Percentiles rank a stretch among this genome's conserved stretches.
Evolutionary conservation across 2,329 filamentous ascomycete genomes (phyloP).

Genomic region (Calonectria pteridis): DNA sequence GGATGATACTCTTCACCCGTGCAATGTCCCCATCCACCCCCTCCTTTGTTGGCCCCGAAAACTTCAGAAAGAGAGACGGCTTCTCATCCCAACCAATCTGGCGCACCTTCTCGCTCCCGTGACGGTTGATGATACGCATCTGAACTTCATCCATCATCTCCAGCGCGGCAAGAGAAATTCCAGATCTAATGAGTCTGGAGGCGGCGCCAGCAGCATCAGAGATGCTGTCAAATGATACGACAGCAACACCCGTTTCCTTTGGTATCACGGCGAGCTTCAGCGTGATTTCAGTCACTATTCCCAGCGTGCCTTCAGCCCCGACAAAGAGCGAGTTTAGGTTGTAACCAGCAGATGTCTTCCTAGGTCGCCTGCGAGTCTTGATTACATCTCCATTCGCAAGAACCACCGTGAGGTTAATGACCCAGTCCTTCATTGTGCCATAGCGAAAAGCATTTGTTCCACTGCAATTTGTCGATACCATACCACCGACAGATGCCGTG

Average conservation of each 20-base stretch:
- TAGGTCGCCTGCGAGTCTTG: conserved; percentile 81
- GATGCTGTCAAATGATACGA: conserved; percentile 62
- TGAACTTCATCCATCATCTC: conserved; percentile 86
- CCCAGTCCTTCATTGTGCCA: conserved; percentile 92
- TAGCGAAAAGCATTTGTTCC: conserved; percentile 89
- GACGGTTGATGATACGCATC: conserved; percentile 69
- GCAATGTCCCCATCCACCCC: conserved; percentile 14
- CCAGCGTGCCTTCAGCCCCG: conserved; percentile 85
- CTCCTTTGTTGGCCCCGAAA: conserved; percentile 59
- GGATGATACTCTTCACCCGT: conserved; percentile 1
- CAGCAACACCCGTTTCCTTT: conserved; percentile 76
- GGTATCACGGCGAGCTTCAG: conserved; percentile 82
- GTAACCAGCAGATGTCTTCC: conserved; percentile 86
- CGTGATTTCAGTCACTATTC: conserved; percentile 82
- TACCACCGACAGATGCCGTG: conserved; percentile 86
- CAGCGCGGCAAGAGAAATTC: conserved; percentile 81
- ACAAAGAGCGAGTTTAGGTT: conserved; percentile 84
- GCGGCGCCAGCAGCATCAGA: conserved; percentile 78
- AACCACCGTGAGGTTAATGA: conserved; percentile 83
- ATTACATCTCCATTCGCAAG: conserved; percentile 85
- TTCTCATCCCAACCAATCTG: conserved; percentile 70
- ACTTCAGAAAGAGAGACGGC: conserved; percentile 80
- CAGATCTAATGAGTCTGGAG: conserved; percentile 76
- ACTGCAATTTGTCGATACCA: conserved; percentile 75
- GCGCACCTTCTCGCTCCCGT: conserved; percentile 63